A percentile compares a stretch with the other conserved stretches of the same genome.
Evolutionary conservation across 495 filamentous ascomycete species (phyloP).

Genomic region (Hypoxylon cercidicola): DNA sequence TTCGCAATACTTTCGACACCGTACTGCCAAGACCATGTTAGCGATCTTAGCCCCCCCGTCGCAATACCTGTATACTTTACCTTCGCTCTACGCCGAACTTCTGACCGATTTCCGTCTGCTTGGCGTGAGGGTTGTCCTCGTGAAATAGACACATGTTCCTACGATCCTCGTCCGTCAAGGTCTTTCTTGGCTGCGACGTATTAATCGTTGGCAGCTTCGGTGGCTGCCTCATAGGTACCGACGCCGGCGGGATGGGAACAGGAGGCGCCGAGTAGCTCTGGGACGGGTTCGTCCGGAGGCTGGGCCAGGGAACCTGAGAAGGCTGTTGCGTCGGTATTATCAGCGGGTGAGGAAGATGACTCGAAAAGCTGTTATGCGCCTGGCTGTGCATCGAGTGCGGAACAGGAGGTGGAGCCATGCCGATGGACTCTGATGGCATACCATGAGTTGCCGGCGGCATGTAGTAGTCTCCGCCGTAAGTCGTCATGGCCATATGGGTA

Average conservation of each 20-base stretch:
- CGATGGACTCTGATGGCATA: conserved; percentile 57
- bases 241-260: conserved; percentile 65
- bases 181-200: conserved; percentile 78
- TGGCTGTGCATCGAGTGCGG: conserved; percentile 50
- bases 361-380: conserved; percentile 47
- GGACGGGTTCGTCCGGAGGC: conserved; percentile 70
- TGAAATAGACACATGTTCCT: conserved; percentile 95
- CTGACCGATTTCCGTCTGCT: conserved; percentile 97
- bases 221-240: conserved; percentile 60
- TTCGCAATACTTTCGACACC: conserved; percentile 95
- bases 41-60: conserved; percentile 24
- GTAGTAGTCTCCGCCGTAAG: conserved; percentile 56
- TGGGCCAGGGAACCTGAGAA: conserved; percentile 74
- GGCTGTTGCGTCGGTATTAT: conserved; percentile 66
- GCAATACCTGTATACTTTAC: conserved; percentile 61
- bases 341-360: conserved; percentile 59
- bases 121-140: conserved; percentile 91
- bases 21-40: conserved; percentile 70
- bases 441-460: conserved; percentile 57
- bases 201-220: conserved; percentile 59
- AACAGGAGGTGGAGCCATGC: conserved; percentile 56
- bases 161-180: conserved; percentile 91
- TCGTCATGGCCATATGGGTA: conserved; percentile 57
- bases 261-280: conserved; percentile 62
- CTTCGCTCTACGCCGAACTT: conserved; percentile 98